phyloP scores from a whole-genome alignment of 208 protist genomes.

The Leishmania amazonensis region DNA sequence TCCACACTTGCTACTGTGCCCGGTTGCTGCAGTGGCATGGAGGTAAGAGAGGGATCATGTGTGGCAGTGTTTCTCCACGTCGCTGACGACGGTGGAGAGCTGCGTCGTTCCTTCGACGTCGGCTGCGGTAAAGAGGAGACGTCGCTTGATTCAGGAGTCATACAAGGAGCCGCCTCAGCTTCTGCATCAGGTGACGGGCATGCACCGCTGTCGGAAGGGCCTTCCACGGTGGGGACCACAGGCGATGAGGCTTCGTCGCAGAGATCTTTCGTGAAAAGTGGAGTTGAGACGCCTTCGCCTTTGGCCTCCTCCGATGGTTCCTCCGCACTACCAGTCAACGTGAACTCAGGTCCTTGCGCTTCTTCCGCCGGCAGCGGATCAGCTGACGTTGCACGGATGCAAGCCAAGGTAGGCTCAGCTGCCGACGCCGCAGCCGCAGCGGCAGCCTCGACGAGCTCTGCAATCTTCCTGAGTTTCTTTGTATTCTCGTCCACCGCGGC shows the following conservation, averaged over 20 bases:
- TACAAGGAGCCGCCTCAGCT: background rate
- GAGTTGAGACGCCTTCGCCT: background rate
- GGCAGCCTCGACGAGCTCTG: constrained; percentile 6
- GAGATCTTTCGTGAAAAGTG: background rate
- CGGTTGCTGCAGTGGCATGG: background rate
- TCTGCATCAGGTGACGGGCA: background rate
- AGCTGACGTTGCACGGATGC: background rate
- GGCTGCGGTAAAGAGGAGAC: background rate
- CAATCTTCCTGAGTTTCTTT: constrained; percentile 34
- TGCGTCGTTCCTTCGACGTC: background rate
- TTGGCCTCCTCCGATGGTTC: background rate
- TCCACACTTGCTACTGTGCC: background rate
- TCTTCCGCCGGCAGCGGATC: background rate
- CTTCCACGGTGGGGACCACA: background rate
- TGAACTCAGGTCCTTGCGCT: background rate
- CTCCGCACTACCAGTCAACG: background rate
- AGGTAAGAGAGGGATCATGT: background rate
- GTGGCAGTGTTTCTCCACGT: background rate
- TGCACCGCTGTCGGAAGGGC: background rate
- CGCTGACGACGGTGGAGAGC: background rate
- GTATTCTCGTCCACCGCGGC: constrained; percentile 35
- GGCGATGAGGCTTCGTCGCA: background rate
- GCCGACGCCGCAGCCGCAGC: background rate
- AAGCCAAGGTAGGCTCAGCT: background rate
- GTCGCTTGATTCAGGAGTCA: background rate